Evolutionary conservation across 306 rosid genomes (phyloP).

Genomic region (Vigna radiata): DNA sequence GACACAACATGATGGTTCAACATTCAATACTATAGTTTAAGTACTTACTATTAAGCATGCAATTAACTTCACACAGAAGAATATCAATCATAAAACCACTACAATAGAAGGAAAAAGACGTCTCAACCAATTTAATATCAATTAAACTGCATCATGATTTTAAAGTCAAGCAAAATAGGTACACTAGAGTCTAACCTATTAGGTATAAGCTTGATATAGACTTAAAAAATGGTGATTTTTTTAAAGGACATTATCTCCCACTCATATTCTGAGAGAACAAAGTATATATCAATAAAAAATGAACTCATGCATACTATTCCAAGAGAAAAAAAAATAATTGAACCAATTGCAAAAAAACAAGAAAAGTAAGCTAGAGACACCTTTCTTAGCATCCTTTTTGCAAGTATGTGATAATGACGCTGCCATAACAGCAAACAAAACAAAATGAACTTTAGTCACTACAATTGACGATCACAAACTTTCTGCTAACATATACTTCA

Average conservation of each 20-base stretch:
- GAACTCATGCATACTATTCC: background rate
- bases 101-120: background rate
- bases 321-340: background rate
- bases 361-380: constrained; percentile 47
- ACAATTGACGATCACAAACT: background rate
- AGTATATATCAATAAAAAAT: background rate
- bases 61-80: too few relatives aligned
- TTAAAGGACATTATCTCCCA: background rate
- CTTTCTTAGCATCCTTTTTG: constrained; percentile 88
- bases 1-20: constrained; percentile 5
- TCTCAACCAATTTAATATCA: too few relatives aligned
- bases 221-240: background rate
- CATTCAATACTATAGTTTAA: background rate
- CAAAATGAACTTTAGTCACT: constrained; percentile 19
- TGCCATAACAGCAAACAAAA: constrained; percentile 60
- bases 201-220: background rate
- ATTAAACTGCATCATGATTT: too few relatives aligned
- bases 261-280: background rate
- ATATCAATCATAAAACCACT: background rate
- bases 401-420: constrained; percentile 83
- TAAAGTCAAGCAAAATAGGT: too few relatives aligned
- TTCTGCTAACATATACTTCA: background rate
- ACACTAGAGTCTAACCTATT: background rate
- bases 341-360: background rate
- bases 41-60: too few relatives aligned